A percentile compares a stretch with the other conserved stretches of the same genome.
phyloP scores from a whole-genome alignment of 2,329 filamentous ascomycete species.

The Penicillium sp. region DNA sequence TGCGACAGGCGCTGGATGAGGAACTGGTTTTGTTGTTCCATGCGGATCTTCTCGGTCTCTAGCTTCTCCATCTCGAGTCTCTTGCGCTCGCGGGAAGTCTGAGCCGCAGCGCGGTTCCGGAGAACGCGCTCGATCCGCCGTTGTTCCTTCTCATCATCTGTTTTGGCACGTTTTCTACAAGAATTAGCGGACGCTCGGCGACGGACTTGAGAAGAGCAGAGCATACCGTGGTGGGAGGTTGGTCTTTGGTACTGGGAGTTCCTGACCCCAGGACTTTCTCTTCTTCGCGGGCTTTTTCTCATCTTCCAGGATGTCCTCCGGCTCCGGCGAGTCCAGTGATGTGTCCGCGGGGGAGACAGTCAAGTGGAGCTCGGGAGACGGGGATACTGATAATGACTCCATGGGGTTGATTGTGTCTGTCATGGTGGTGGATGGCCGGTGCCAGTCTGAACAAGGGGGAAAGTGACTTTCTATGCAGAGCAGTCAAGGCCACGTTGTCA shows the following conservation, averaged over 20 bases:
- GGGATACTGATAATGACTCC: slow-evolving; percentile 32
- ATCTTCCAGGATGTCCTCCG: slow-evolving; percentile 34
- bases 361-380: slow-evolving; percentile 36
- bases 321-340: slow-evolving; percentile 32
- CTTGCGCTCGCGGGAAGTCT: slow-evolving; percentile 94
- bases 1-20: slow-evolving; percentile 63
- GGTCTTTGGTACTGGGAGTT: slow-evolving; percentile 93
- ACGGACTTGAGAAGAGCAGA: background rate
- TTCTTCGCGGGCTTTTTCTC: slow-evolving; percentile 80
- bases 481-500: slow-evolving; percentile 37
- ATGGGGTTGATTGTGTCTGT: slow-evolving; percentile 33
- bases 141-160: slow-evolving; percentile 98
- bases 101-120: slow-evolving; percentile 89
- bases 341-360: slow-evolving; percentile 45
- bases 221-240: slow-evolving; percentile 83
- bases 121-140: slow-evolving; percentile 95
- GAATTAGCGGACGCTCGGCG: background rate
- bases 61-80: slow-evolving; percentile 84
- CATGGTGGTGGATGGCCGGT: slow-evolving; percentile 28
- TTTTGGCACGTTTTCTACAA: slow-evolving; percentile 89
- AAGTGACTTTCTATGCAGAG: background rate
- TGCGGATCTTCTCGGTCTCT: slow-evolving; percentile 60
- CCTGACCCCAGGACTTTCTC: slow-evolving; percentile 98
- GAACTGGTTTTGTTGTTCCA: slow-evolving; percentile 70
- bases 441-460: slow-evolving; percentile 13